Conservation (phyloP, 1,139 yeast species). For the Sugiyamaella grinbergsii region DNA sequence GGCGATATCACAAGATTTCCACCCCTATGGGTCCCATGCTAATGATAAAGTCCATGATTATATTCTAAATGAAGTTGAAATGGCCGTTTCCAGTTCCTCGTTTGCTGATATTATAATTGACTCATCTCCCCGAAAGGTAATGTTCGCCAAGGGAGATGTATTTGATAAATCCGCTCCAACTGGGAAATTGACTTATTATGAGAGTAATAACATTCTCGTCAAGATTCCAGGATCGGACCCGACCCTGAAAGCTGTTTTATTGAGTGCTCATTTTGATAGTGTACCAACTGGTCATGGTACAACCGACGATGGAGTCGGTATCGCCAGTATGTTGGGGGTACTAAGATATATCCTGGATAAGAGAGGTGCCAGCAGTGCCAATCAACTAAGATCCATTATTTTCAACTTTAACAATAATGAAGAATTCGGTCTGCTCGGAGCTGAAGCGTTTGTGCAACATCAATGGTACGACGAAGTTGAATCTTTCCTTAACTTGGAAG, state of each 20-base stretch:
- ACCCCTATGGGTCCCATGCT: conserved; percentile 75
- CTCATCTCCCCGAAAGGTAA: conserved; percentile 50
- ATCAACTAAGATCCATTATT: conserved; percentile 57
- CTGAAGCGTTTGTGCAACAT: conserved; percentile 70
- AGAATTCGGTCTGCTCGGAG: conserved; percentile 87
- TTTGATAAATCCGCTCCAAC: conserved; percentile 46
- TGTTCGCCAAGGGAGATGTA: conserved; percentile 53
- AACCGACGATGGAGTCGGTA: conserved; percentile 94
- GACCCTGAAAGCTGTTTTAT: conserved; percentile 61
- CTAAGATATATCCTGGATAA: conserved; percentile 51
- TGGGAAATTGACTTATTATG: conserved; percentile 64
- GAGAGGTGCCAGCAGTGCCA: conserved; percentile 1
- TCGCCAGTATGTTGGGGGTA: conserved; percentile 76
- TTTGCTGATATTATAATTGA: conserved; percentile 52
- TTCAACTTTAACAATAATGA: conserved; percentile 90
- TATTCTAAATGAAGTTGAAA: conserved; percentile 50
- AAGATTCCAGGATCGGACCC: conserved; percentile 65
- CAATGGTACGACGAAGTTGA: conserved; percentile 68
- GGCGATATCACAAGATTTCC: conserved; percentile 62
- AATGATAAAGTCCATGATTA: conserved; percentile 78
- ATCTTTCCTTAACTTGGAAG: conserved; percentile 82
- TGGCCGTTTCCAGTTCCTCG: conserved; percentile 36
- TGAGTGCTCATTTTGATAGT: conserved; percentile 88
- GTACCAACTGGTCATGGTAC: conserved; percentile 88
- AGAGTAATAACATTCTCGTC: conserved; percentile 75